Evolutionary conservation across 345 rosid genomes (phyloP), one percentile per base, ranked within the genome.

Genomic region (Syzygium aqueum): DNA sequence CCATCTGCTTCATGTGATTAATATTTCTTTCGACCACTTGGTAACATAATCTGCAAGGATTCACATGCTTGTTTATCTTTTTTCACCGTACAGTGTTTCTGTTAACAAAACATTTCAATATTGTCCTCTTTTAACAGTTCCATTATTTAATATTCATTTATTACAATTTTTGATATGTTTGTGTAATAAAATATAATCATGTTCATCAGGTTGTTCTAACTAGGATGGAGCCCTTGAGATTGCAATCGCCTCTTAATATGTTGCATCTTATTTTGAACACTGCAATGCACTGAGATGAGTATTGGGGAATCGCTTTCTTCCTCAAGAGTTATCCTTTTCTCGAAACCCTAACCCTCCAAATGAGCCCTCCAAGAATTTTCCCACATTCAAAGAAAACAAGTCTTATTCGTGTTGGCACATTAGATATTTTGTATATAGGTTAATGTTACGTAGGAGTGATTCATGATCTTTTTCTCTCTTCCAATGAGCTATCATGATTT

Each of bases 301-400:
- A n/a, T 82, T 52, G 46, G 33, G 97, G 95, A 15, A 89, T 93
- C 21, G 88, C 61, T 17, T 87, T 93, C 78, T 89, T 93, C 90
- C 85, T 93, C 0, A 27, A 84, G 2, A 91, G 93, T 21, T 92
- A 90, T 30, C 92, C 89, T 3, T 2, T 23, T 0, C 53, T 93
- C 5, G 88, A 92, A 50, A 90, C 88, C 22, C 93, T 94, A 27
- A 92, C 92, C 7, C 46, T 94, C 50, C 90, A 92, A 50, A 84
- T 89, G 33, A 87, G 53, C 61, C 78, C 90, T 25, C 82, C 61
- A 30, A 86, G 28, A 27, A 83, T 73, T 87, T 51, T 93, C 14
- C n/a, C 53, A 8, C 46, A 67, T 67, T 67, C 23, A 67, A 8
- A 67, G 46, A 30, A 33, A 67, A 67, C 6, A 4, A 67, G 23